Evolutionary conservation across 1,284 basidiomycete species (phyloP), one percentile per base, ranked within the genome.

Genomic region (Earliella scabrosa): DNA sequence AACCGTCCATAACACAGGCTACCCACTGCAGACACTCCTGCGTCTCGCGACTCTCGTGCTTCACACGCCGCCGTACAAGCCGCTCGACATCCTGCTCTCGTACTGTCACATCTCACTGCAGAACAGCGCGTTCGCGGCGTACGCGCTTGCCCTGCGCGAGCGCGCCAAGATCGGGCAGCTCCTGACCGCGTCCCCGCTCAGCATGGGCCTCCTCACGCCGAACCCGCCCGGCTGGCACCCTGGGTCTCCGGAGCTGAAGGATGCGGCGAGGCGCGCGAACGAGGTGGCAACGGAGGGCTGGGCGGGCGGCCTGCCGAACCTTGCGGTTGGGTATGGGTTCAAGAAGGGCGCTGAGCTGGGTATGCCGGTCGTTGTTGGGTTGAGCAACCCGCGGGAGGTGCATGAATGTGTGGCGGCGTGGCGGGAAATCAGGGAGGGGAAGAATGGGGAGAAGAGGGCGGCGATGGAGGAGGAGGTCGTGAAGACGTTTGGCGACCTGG

Each of bases 31-130:
- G 2, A 88, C 89, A 1, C 81, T 98, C 13, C 82, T 99, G 9
- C 88, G 97, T 9, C 75, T 98, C 16, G 84, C 92, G 16, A 80
- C 93, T 18, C 78, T 98, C 45, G 83, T 93, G 55, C 74, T 82
- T 24, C 81, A 88, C 66, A 85, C 77, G 9, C 73, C 85, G 6
- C 83, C 86, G 9, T 85, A 77, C 68, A 79, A 81, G 51, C 88
- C 92, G 2, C 70, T 97, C 56, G 95, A 96, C 70, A 80, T 90
- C 40, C 71, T 97, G 34, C 83, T 96, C 58, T 90, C 90, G 11
- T 97, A 95, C 74, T 88, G 86, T n/a, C 93, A 97, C 70, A 82
- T 92, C 47, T 90, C 85, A 29, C 76, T 97, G n/a, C 92, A 94
- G 68, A 95, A 93, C 72, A 72, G 78, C 29, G 81, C 87, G 2